phyloP scores from a whole-genome alignment of 176 grass and related monocot genomes.

The Secale cereale region DNA sequence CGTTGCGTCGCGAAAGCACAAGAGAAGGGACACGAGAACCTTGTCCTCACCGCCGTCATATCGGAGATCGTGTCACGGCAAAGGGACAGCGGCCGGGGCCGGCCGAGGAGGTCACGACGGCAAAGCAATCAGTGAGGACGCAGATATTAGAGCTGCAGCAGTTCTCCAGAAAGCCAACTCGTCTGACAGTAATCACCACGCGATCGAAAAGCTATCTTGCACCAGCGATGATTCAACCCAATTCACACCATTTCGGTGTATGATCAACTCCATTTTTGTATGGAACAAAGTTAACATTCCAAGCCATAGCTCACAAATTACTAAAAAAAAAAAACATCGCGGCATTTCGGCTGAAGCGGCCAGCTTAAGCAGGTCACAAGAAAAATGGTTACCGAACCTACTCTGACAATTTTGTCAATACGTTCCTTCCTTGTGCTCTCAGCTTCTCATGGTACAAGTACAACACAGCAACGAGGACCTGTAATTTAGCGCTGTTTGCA shows the following conservation, averaged over 20 bases:
- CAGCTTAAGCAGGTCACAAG: not conserved
- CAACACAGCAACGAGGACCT: not conserved
- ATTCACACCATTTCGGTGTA: no score
- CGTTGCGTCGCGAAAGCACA: not conserved
- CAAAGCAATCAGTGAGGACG: not conserved
- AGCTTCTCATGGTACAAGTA: conserved; percentile 32
- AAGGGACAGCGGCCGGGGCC: not conserved
- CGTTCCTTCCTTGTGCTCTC: not conserved
- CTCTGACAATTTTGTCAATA: not conserved
- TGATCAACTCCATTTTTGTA: no score
- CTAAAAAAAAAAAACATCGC: not conserved
- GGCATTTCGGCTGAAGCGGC: not conserved
- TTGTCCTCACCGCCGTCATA: conserved; percentile 30
- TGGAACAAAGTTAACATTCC: not conserved
- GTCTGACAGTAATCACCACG: not conserved
- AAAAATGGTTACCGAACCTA: not conserved
- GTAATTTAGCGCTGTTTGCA: not conserved
- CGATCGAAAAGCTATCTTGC: not conserved
- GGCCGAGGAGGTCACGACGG: conserved; percentile 20
- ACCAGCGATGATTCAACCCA: no score
- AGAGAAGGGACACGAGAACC: not conserved
- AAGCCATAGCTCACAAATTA: not conserved
- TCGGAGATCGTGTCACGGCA: conserved; percentile 24
- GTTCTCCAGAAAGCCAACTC: not conserved
- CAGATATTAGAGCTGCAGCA: conserved; percentile 18